Evolutionary conservation across 805 yeast species (phyloP).

Genomic region (Ogataea salicorniae): DNA sequence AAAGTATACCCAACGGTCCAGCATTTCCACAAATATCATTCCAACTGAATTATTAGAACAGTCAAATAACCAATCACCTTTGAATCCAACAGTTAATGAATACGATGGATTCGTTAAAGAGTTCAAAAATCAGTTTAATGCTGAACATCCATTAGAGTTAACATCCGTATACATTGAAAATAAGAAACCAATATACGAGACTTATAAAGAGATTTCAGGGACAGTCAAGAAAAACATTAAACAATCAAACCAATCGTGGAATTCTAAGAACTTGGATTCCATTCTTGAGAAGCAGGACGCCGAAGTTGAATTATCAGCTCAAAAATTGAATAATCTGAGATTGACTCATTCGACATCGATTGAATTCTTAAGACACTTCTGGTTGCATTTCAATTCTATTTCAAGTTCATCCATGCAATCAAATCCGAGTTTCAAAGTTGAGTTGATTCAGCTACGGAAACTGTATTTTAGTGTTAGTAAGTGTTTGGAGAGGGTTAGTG

Average conservation of each 20-base stretch:
- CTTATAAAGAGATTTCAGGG: constrained; percentile 39
- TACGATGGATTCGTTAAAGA: constrained; percentile 21
- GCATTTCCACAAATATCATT: constrained; percentile 21
- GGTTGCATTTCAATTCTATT: constrained; percentile 50
- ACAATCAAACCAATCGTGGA: constrained; percentile 45
- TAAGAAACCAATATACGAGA: constrained; percentile 35
- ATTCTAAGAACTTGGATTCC: constrained; percentile 17
- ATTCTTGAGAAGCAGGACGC: constrained; percentile 21
- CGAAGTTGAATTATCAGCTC: constrained; percentile 26
- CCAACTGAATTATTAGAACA: constrained; percentile 20
- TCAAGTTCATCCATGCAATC: constrained; percentile 25
- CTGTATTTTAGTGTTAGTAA: constrained; percentile 46
- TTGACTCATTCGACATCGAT: constrained; percentile 67
- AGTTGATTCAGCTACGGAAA: constrained; percentile 34
- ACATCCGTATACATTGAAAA: constrained; percentile 21
- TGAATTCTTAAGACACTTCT: constrained; percentile 73
- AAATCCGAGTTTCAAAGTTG: constrained; percentile 28
- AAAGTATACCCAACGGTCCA: constrained; percentile 26
- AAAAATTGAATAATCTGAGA: constrained; percentile 42
- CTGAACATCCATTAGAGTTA: constrained; percentile 19
- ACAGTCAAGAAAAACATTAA: constrained; percentile 51
- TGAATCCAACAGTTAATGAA: constrained; percentile 23
- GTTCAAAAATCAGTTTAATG: constrained; percentile 18
- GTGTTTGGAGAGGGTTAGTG: constrained; percentile 40
- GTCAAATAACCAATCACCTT: constrained; percentile 20